Base-by-base conservation (phyloP, 2,329 filamentous ascomycete species). In the Pseudogymnoascus sp. region DNA sequence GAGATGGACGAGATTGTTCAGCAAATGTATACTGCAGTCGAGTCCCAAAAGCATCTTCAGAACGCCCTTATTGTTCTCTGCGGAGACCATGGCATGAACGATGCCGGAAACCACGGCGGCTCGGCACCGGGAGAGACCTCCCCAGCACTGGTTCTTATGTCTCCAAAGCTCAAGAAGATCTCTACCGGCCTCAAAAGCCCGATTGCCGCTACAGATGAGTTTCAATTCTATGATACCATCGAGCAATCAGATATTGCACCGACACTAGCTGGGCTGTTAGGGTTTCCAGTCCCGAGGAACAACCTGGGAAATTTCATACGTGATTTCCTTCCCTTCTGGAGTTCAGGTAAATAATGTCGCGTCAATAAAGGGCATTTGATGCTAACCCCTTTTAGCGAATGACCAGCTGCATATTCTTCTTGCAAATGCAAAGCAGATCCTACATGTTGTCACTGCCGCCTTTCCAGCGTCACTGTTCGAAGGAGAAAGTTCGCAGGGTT, bases 51-150 rank as follows among this genome's bases (percentile, higher is more conserved):
- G 1, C 88, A 96, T 72, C 83, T 97, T 1, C 71, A 83, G 33
- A 88, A 89, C 4, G 91, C 93, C 0, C 76, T 99, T 1, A 81
- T 99, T 50, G 86, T 99, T 2, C 76, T 99, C 6, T 91, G 88
- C 61, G 94, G 94, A 61, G 95, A 99, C 69, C 94, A 99, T 71
- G 94, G 94, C n/a, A 99, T 99, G 94, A 99, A 97, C 68, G 93
- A 97, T 68, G 94, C 90, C 18, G 94, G 94, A 2, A 97, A 97
- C 67, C 94, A 99, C 71, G 94, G 94, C 30, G 94, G 93, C 38
- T 97, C 93, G 8, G 92, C 92, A 0, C 84, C 91, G 1, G 93
- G 94, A 43, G 94, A 99, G 76, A 97, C 94, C 1, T 97, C 93
- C 0, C 88, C 94, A 0, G 94, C 94, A 14, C 77, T 99, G 8